Base-by-base conservation (phyloP, 176 grass and related monocot species). In the Ensete ventricosum region DNA sequence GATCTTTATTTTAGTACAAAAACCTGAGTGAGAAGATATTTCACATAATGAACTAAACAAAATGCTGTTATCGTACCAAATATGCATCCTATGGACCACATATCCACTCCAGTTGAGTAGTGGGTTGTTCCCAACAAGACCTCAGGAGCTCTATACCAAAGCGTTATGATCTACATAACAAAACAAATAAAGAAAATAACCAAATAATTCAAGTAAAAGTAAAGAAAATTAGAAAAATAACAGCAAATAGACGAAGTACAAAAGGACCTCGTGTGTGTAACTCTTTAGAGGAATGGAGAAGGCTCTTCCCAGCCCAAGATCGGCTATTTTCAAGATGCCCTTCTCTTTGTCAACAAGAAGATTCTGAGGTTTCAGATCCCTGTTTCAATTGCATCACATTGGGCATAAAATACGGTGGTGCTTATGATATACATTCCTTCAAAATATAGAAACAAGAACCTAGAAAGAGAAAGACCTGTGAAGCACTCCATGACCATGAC, bases 71-170 rank as follows among this genome's bases (percentile, higher is more conserved):
- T 3, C 83, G 2, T 91, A 99, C 95, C 90, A 78, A 99, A 99
- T 52, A 94, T 99, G 27, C 95, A 99, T 67, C 95, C 95, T 59
- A 99, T 77, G 0, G 90, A 94, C 95, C 95, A 99, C 79, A 99
- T 94, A 76, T 94, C 90, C 73, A 99, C 95, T 21, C 95, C 86
- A 78, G 88, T 93, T 72, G 95, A 99, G 79, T 99, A 99, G 75
- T 94, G 90, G 27, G 86, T 94, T 14, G 76, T 75, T 71, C 95
- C 95, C 84, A 99, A 80, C 81, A 99, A 76, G 79, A 99, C 88
- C 77, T 99, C 95, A 67, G 95, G 95, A 84, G 95, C 95, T 81
- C 90, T 94, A 29, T 99, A 99, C 90, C 95, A 91, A 54, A 99
- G 87, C 1, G 95, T 99, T 16, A 99, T 90, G 74, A 99, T 93